These are phyloP conservation scores for Torulaspora indica DNA, from an alignment of 805 yeast species.

Conservation along the genomic window DNA sequence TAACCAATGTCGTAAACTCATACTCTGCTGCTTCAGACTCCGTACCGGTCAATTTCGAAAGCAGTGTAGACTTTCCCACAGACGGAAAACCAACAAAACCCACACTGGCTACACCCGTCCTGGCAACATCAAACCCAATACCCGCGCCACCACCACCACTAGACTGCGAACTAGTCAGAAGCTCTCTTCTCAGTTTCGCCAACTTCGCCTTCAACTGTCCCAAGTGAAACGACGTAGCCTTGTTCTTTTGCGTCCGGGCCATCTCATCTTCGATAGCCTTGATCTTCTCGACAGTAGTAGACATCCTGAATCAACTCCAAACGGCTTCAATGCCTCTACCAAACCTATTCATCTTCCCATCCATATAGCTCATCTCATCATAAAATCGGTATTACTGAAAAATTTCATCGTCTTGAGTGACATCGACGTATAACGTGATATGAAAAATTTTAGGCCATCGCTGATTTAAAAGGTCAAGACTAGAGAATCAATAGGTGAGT, in stretches of 20 bases:
- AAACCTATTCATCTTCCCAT: neutral
- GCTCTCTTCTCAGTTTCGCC: conserved; percentile 91
- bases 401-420: conserved; percentile 11
- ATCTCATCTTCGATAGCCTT: conserved; percentile 93
- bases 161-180: conserved; percentile 63
- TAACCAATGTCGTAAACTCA: conserved; percentile 94
- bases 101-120: conserved; percentile 95
- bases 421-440: conserved; percentile 9
- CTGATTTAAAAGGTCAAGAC: neutral
- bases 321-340: neutral
- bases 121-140: conserved; percentile 95
- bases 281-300: conserved; percentile 64
- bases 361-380: conserved; percentile 14
- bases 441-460: conserved; percentile 17
- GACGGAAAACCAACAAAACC: conserved; percentile 99
- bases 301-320: neutral
- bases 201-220: conserved; percentile 96
- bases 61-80: conserved; percentile 76
- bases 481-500: neutral
- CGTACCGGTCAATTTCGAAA: conserved; percentile 88
- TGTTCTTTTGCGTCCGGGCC: conserved; percentile 97
- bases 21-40: conserved; percentile 97
- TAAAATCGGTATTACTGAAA: conserved; percentile 11
- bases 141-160: conserved; percentile 90
- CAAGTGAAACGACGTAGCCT: conserved; percentile 94